These are phyloP conservation scores for Pyricularia pennisetigena DNA, from an alignment of 2,329 filamentous ascomycete species.

Conservation along the genomic window DNA sequence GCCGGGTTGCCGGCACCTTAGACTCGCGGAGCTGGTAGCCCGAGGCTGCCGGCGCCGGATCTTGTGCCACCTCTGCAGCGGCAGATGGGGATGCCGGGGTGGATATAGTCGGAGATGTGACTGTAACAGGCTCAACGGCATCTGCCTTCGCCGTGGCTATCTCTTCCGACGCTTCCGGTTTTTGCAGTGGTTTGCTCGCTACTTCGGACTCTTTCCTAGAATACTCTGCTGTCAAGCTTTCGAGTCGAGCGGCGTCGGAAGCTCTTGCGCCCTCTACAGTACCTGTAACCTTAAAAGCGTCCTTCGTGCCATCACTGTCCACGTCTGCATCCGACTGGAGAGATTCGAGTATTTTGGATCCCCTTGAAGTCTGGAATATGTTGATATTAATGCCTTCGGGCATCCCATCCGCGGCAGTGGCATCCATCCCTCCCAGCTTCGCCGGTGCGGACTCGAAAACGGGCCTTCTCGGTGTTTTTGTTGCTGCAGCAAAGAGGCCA, in stretches of 20 bases:
- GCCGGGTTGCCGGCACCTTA: constrained; percentile 74
- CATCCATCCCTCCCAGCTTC: constrained; percentile 16
- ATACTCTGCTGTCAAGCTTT: background rate
- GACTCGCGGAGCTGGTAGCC: constrained; percentile 70
- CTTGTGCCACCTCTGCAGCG: background rate
- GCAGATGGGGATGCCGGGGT: background rate
- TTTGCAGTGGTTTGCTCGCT: background rate
- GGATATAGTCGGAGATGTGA: background rate
- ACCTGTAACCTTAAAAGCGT: background rate
- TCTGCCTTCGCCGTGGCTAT: background rate
- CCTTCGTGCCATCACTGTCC: background rate
- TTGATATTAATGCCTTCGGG: constrained; percentile 33
- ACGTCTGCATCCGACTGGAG: constrained; percentile 10
- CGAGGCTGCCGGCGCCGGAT: background rate
- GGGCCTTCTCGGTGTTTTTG: background rate
- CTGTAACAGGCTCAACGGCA: background rate
- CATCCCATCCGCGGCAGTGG: constrained; percentile 19
- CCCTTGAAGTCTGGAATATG: constrained; percentile 32
- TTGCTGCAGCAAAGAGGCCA: background rate
- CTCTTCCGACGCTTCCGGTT: background rate
- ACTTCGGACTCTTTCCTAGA: background rate
- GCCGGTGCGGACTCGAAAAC: background rate
- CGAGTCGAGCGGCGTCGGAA: background rate
- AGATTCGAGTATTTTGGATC: constrained; percentile 31
- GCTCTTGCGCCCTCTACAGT: background rate